A percentile compares a stretch with the other conserved stretches of the same genome.
Evolutionary conservation across 495 filamentous ascomycete genomes (phyloP).

Genomic region (Lasiosphaeria hispida): DNA sequence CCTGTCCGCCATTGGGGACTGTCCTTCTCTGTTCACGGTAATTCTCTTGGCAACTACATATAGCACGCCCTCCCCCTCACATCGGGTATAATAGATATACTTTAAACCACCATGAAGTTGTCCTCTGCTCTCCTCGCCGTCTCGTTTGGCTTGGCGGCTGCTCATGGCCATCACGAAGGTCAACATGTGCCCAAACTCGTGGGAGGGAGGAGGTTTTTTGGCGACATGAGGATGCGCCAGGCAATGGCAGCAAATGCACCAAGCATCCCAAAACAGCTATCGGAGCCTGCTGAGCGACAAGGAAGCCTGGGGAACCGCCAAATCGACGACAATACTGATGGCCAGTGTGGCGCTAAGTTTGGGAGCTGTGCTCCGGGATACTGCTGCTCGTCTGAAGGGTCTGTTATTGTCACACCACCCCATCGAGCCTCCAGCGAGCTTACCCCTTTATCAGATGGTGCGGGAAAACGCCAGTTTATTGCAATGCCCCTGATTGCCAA

Average conservation of each 20-base stretch:
- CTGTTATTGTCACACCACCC: constrained; percentile 3
- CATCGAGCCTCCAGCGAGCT: constrained; percentile 21
- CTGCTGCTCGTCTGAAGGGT: constrained; percentile 67
- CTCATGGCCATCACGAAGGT: constrained; percentile 31
- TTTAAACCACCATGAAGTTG: constrained; percentile 32
- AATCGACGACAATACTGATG: constrained; percentile 20
- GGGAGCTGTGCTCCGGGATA: constrained; percentile 54
- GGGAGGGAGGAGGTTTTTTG: constrained; percentile 35
- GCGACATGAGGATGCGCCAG: constrained; percentile 26
- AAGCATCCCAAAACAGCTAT: constrained; percentile 1
- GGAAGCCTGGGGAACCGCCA: constrained; percentile 16
- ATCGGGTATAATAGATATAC: constrained; percentile 10
- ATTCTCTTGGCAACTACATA: constrained; percentile 8
- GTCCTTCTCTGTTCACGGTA: neutral
- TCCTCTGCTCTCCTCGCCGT: constrained; percentile 27
- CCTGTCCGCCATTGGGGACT: neutral
- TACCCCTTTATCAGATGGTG: constrained; percentile 52
- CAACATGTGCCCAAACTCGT: constrained; percentile 36
- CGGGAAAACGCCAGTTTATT: constrained; percentile 60
- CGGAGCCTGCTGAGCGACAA: constrained; percentile 8
- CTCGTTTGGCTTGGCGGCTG: constrained; percentile 23
- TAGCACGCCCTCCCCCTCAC: neutral
- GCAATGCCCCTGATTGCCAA: constrained; percentile 67
- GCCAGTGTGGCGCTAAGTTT: constrained; percentile 37
- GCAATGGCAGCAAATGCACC: constrained; percentile 1